Evolutionary conservation across 169 alveolate species (phyloP).

Genomic region (Plasmodium gonderi): DNA sequence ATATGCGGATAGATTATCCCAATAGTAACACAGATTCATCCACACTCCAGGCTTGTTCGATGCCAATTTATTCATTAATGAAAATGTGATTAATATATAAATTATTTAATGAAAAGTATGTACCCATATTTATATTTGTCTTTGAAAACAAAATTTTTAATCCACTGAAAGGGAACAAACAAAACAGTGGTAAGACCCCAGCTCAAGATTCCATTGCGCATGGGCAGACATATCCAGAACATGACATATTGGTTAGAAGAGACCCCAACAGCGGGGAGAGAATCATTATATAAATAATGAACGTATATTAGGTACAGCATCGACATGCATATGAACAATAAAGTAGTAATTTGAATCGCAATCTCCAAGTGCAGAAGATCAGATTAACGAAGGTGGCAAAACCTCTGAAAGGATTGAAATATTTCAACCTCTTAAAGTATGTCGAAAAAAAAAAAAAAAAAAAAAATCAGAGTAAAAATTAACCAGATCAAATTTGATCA

Average conservation of each 20-base stretch:
- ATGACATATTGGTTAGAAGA: neutral
- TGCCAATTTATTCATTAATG: no score
- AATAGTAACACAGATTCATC: no score
- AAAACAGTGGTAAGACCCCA: neutral
- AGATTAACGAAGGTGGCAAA: neutral
- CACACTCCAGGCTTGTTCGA: no score
- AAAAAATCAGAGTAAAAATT: neutral
- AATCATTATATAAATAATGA: no score
- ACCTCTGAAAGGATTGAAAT: neutral
- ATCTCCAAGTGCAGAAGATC: no score
- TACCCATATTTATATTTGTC: no score
- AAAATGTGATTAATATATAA: no score
- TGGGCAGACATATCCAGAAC: neutral
- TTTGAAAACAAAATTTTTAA: neutral
- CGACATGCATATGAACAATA: no score
- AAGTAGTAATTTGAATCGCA: no score
- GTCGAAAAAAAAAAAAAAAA: neutral
- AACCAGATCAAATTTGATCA: neutral
- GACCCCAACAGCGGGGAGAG: neutral
- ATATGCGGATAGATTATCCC: no score
- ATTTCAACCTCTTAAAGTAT: neutral
- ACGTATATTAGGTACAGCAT: no score
- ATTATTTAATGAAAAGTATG: no score
- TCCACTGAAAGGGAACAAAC: neutral
- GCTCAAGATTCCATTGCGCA: neutral